Evolutionary conservation across 352 stramenopile species (phyloP), one percentile per base, ranked within the genome.

Genomic region (Elongisporangium prolatum): DNA sequence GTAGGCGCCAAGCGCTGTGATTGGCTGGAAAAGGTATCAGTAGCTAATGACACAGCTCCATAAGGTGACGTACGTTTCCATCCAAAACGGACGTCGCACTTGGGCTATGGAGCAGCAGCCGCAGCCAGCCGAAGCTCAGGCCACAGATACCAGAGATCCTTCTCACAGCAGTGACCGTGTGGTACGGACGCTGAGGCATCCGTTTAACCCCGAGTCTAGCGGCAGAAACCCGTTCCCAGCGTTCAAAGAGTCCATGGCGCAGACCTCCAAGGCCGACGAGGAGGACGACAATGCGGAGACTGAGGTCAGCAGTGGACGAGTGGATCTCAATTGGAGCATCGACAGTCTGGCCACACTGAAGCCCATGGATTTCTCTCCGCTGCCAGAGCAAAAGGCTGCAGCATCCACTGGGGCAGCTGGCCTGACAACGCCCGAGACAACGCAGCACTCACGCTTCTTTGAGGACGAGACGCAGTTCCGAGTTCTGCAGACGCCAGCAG

Each of bases 311-410:
- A 52, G 25, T 50, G 25, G 52, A 21, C 22, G 20, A 20, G 70
- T 61, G 58, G 61, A 57, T 37, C 50, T 83, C 34, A 56, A 86
- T 67, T 89, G 80, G 80, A 89, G 77, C 63, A 88, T 89, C 55
- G 80, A 87, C 57, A 80, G 71, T 34, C 75, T 88, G 40, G 80
- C 80, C 7, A 78, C 83, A 68, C 68, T 87, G 17, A 69, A 79
- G 52, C 76, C 77, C n/a, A 59, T 71, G 24, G 40, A 21, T 18
- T 84, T 86, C 57, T 86, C 80, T n/a, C 80, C 80, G 9, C 60
- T 77, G 6, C 48, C 63, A 13, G 61, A 70, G 50, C 79, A 85
- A 55, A 72, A 71, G 64, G 20, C 48, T n/a, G 50, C 49, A 21
- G 24, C n/a, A 21, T 54, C 24, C 4, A 44, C 17, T 16, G 28